Conservation (phyloP, 306 rosid species). For the Styphnolobium japonicum region DNA sequence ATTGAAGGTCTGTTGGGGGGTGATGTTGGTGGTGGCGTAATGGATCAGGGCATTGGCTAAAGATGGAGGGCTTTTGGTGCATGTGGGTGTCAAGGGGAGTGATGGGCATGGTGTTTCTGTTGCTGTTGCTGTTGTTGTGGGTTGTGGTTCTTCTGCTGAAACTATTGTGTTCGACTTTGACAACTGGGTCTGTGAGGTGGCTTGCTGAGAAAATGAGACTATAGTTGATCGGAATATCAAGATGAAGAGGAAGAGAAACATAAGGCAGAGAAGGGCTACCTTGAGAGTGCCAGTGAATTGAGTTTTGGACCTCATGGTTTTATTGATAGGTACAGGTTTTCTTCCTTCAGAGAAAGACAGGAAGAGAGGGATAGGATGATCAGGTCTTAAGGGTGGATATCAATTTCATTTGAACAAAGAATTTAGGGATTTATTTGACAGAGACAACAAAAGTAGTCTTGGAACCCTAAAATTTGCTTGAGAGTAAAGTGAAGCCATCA, state of each 20-base stretch:
- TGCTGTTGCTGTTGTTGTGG: neutral
- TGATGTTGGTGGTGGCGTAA: conserved; percentile 74
- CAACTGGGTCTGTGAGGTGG: conserved; percentile 28
- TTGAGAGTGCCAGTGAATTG: conserved; percentile 47
- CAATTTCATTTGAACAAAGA: neutral
- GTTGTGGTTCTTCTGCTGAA: neutral
- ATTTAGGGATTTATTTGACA: neutral
- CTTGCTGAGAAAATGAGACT: conserved; percentile 41
- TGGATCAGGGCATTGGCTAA: conserved; percentile 74
- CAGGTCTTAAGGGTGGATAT: neutral
- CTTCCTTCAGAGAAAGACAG: neutral
- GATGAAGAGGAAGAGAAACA: conserved; percentile 42
- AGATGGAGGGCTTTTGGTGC: conserved; percentile 75
- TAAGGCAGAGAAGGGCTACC: conserved; percentile 40
- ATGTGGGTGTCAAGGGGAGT: conserved; percentile 34
- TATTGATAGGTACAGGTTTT: neutral
- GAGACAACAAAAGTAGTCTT: neutral
- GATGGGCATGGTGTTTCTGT: conserved; percentile 31
- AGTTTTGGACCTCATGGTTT: conserved; percentile 38
- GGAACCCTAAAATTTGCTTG: conserved; percentile 23
- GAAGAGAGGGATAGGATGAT: neutral
- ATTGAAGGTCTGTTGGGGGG: conserved; percentile 77
- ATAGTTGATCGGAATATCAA: conserved; percentile 48
- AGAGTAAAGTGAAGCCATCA: conserved; percentile 29
- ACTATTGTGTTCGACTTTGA: conserved; percentile 30